These are phyloP conservation scores for Sonneratia caseolaris DNA, from an alignment of 345 rosid genomes.

Conservation along the genomic window DNA sequence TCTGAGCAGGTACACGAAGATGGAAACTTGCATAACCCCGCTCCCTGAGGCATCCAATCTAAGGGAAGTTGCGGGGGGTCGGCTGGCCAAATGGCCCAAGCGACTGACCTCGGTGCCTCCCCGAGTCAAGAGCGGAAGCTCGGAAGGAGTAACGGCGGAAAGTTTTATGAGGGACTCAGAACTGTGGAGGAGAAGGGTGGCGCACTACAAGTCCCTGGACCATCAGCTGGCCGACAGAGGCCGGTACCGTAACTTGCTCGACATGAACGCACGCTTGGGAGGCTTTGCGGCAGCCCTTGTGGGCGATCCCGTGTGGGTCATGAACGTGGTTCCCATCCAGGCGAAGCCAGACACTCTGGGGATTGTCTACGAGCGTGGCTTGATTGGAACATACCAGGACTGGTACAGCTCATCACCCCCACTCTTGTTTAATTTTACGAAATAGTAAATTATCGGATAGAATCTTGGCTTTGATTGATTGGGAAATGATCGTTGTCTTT, in stretches of 20 bases:
- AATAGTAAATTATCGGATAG: neutral
- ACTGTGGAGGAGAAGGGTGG: conserved; percentile 62
- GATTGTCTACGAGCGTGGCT: conserved; percentile 71
- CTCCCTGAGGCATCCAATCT: conserved; percentile 52
- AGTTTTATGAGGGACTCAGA: conserved; percentile 35
- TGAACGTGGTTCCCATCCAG: conserved; percentile 67
- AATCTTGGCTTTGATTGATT: neutral
- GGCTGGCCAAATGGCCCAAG: conserved; percentile 64
- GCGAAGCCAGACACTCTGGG: conserved; percentile 61
- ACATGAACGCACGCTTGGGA: conserved; percentile 73
- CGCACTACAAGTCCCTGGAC: conserved; percentile 54
- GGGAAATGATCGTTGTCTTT: neutral
- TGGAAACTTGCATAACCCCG: conserved; percentile 78
- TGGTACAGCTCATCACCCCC: conserved; percentile 35
- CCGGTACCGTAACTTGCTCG: conserved; percentile 71
- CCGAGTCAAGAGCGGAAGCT: conserved; percentile 42
- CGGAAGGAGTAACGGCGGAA: conserved; percentile 41
- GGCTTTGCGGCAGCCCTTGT: conserved; percentile 77
- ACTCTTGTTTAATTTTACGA: neutral
- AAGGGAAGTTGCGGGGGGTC: conserved; percentile 58
- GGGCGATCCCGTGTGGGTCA: conserved; percentile 74
- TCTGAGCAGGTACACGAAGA: conserved; percentile 53
- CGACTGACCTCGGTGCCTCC: conserved; percentile 66
- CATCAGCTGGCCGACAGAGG: conserved; percentile 50
- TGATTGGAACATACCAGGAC: conserved; percentile 85